phyloP scores from a whole-genome alignment of 108 stramenopile species.

The Fragilaria crotonensis region DNA sequence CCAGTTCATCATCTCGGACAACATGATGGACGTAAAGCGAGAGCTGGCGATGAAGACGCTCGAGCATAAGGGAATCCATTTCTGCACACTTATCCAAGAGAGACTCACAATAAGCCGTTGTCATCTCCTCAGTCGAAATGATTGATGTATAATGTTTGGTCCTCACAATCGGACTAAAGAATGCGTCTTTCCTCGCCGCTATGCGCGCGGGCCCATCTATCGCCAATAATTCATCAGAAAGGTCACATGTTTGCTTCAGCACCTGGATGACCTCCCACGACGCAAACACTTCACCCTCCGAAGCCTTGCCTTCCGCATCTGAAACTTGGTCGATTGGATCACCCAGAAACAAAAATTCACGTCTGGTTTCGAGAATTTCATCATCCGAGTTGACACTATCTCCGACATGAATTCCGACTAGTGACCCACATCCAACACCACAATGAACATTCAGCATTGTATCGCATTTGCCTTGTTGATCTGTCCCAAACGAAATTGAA shows the following conservation, averaged over 20 bases:
- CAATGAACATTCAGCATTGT: slow-evolving; percentile 2
- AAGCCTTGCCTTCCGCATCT: slow-evolving; percentile 22
- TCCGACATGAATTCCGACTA: slow-evolving; percentile 27
- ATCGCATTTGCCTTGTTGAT: not conserved
- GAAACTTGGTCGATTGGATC: slow-evolving; percentile 44
- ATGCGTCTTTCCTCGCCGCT: not conserved
- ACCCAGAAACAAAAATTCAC: slow-evolving; percentile 29
- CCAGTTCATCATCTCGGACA: slow-evolving; percentile 50
- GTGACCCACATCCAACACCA: slow-evolving; percentile 11
- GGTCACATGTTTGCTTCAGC: not conserved
- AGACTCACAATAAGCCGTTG: too few relatives aligned
- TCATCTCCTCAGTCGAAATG: too few relatives aligned
- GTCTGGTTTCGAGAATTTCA: slow-evolving; percentile 8
- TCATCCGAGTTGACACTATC: too few relatives aligned
- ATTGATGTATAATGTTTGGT: not conserved
- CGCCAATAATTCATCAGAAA: too few relatives aligned
- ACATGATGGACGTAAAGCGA: slow-evolving; percentile 72
- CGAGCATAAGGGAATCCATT: slow-evolving; percentile 28
- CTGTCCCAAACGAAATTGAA: slow-evolving; percentile 24
- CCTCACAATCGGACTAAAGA: not conserved
- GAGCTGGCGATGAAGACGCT: slow-evolving; percentile 34
- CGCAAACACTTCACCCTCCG: slow-evolving; percentile 26
- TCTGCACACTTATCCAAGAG: slow-evolving; percentile 17
- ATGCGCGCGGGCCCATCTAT: not conserved
- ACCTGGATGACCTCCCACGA: not conserved